Conservation (phyloP, 2,329 filamentous ascomycete species). For the Pseudogymnoascus sp. region DNA sequence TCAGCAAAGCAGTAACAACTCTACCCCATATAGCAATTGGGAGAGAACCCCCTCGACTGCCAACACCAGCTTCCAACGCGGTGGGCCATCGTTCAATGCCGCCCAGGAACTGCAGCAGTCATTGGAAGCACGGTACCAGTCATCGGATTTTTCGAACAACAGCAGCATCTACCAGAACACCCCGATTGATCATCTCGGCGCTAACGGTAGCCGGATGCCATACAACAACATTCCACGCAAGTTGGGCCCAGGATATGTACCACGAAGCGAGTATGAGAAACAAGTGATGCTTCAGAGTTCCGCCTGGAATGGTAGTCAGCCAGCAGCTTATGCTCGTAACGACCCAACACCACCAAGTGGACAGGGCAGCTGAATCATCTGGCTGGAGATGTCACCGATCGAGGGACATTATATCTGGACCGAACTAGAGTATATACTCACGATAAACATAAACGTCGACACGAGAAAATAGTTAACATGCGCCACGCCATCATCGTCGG, state of each 20-base stretch:
- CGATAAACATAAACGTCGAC: not conserved
- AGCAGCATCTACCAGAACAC: conserved; percentile 45
- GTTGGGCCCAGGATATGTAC: conserved; percentile 14
- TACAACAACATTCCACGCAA: not conserved
- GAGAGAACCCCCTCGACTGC: conserved; percentile 21
- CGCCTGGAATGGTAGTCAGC: conserved; percentile 21
- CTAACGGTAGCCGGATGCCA: not conserved
- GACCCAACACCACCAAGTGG: conserved; percentile 39
- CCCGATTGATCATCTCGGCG: conserved; percentile 23
- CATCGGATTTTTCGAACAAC: conserved; percentile 37
- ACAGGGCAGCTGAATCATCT: conserved; percentile 35
- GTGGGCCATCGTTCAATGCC: not conserved
- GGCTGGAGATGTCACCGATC: not conserved
- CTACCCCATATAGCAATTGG: not conserved
- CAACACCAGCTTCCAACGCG: conserved; percentile 24
- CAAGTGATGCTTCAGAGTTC: conserved; percentile 26
- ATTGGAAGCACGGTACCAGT: conserved; percentile 20
- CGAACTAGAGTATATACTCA: not conserved
- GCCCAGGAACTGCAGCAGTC: conserved; percentile 17
- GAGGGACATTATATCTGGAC: conserved; percentile 2
- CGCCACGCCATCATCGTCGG: not conserved
- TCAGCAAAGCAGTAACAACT: conserved; percentile 18
- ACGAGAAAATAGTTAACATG: not conserved
- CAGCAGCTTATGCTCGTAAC: conserved; percentile 24
- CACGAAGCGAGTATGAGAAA: conserved; percentile 22